Evolutionary conservation across 2,329 filamentous ascomycete species (phyloP), one percentile per base, ranked within the genome.

Genomic region (Epichloe scottii): DNA sequence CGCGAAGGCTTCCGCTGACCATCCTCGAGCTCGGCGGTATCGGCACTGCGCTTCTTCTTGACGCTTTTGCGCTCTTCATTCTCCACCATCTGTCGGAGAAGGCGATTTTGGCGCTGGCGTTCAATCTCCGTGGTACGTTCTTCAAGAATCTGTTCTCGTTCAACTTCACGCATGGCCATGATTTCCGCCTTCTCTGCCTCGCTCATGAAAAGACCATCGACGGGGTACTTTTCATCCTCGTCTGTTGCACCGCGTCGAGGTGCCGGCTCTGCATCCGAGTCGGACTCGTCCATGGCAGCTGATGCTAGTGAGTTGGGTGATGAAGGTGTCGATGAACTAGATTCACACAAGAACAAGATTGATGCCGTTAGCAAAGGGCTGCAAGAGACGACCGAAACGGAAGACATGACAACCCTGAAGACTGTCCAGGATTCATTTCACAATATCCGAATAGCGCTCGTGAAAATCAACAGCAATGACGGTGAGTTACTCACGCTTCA

Each of bases 261-360:
- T 59, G 59, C 62, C 71, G 40, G 68, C 71, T 73, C 71, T 41
- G 63, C 68, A 34, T 73, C 71, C 15, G 87, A 88, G 56, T 89
- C 85, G 44, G 86, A 93, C 66, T 93, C 87, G 54, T 91, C 89
- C 89, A 95, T 95, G 21, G 87, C 85, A 21, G 84, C 89, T 11
- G 89, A 95, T 61, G 84, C 79, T 49, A 86, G 78, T 5, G 89
- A 95, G 63, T 81, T 78, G 48, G 81, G 84, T 17, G 85, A 85
- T n/a, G 72, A 75, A 10, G 81, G 81, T 14, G 75, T 73, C 21
- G 83, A 85, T 19, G 85, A 90, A 51, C 86, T 91, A 62, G 52
- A 40, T 37, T 43, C 3, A 7, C 14, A 30, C 17, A 10, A 10
- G 8, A 43, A 41, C 19, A 44, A 46, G 12, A 30, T 12, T 37